phyloP scores from a whole-genome alignment of 805 yeast species.

The Yamadazyma sp. region DNA sequence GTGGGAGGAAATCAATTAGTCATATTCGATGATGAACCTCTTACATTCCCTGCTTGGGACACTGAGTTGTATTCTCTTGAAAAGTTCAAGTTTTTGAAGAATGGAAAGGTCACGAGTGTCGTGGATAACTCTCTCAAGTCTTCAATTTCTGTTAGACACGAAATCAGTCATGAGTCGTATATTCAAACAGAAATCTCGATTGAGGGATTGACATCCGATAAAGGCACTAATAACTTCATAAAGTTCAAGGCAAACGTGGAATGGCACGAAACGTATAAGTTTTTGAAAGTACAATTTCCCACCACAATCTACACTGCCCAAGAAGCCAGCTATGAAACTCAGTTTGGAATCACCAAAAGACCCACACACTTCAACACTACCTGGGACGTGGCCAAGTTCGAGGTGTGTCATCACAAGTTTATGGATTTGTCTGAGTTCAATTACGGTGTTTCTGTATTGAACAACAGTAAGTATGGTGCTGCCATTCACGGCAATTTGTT shows the following conservation, averaged over 20 bases:
- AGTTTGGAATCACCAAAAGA: conserved; percentile 85
- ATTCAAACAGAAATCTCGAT: conserved; percentile 71
- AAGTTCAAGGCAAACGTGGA: conserved; percentile 51
- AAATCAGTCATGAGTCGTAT: conserved; percentile 55
- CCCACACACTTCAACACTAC: conserved; percentile 94
- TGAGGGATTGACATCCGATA: conserved; percentile 49
- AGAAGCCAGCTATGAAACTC: conserved; percentile 85
- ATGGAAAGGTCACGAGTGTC: conserved; percentile 41
- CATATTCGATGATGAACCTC: conserved; percentile 85
- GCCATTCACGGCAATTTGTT: conserved; percentile 90
- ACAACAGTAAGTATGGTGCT: conserved; percentile 88
- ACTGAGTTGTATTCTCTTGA: conserved; percentile 87
- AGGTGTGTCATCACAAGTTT: conserved; percentile 91
- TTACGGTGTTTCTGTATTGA: conserved; percentile 84
- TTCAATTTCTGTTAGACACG: conserved; percentile 60
- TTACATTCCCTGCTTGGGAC: conserved; percentile 96
- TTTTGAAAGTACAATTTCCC: conserved; percentile 93
- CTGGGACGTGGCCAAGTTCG: conserved; percentile 97
- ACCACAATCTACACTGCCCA: conserved; percentile 72
- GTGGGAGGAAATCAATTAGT: conserved; percentile 78
- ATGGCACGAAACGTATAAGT: conserved; percentile 88
- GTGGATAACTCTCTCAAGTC: conserved; percentile 59
- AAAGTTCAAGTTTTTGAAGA: conserved; percentile 51
- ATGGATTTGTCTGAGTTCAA: conserved; percentile 85
- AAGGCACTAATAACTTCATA: conserved; percentile 30